Conservation (phyloP, 306 rosid species). For the Carpinus fangiana region DNA sequence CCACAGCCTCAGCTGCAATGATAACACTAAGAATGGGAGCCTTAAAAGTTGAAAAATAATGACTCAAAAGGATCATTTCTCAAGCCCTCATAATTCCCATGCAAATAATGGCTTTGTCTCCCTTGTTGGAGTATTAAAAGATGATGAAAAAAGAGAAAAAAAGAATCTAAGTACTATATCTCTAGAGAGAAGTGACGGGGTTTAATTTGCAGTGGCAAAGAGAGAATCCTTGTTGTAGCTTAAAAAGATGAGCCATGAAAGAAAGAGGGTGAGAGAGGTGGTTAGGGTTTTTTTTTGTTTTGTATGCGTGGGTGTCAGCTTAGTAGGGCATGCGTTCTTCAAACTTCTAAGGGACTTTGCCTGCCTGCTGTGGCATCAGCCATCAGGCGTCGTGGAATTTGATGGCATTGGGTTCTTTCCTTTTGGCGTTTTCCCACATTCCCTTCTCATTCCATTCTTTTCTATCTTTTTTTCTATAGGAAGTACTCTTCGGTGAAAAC, state of each 20-base stretch:
- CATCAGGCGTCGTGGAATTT: constrained; percentile 3
- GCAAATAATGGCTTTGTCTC: constrained; percentile 4
- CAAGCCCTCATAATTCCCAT: constrained; percentile 43
- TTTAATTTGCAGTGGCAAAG: constrained; percentile 46
- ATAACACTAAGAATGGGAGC: constrained; percentile 61
- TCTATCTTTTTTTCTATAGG: constrained; percentile 9
- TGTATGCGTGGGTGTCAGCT: constrained; percentile 50
- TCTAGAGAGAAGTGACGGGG: constrained; percentile 79
- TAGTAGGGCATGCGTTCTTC: constrained; percentile 59
- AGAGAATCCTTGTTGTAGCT: constrained; percentile 86
- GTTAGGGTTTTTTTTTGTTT: not conserved
- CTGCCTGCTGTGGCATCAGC: constrained; percentile 8
- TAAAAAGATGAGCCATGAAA: constrained; percentile 70
- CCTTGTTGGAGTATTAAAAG: constrained; percentile 18
- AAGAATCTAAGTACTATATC: constrained; percentile 71
- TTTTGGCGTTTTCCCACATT: constrained; percentile 48
- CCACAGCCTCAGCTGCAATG: constrained; percentile 61
- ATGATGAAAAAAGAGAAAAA: constrained; percentile 53
- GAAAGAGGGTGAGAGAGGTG: constrained; percentile 28
- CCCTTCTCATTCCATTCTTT: constrained; percentile 26
- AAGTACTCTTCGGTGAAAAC: constrained; percentile 17
- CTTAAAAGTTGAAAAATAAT: constrained; percentile 43
- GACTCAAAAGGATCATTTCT: constrained; percentile 34
- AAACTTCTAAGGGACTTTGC: constrained; percentile 43
- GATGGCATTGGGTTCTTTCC: constrained; percentile 37